Evolutionary conservation across 768 basidiomycete genomes (phyloP).

Genomic region (Boletus barrowsii): DNA sequence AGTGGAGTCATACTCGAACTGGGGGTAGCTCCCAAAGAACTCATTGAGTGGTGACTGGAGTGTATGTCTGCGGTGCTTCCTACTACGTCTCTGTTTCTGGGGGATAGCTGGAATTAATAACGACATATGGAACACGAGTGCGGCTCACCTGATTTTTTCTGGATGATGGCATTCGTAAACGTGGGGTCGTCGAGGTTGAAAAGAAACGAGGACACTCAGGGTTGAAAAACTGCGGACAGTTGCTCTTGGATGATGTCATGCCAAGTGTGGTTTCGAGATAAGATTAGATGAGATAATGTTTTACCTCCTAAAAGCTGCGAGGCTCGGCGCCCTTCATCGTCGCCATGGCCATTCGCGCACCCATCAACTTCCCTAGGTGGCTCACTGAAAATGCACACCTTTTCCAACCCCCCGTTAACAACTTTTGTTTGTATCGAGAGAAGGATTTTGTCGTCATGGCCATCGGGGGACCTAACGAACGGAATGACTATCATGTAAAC

Average conservation of each 20-base stretch:
- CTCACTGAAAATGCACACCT: slow-evolving; percentile 74
- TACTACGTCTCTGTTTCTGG: not conserved
- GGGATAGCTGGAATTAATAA: too few relatives aligned
- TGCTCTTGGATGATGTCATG: too few relatives aligned
- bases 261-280: too few relatives aligned
- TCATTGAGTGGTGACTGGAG: not conserved
- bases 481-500: slow-evolving; percentile 94
- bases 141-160: not conserved
- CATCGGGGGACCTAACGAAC: slow-evolving; percentile 91
- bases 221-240: too few relatives aligned
- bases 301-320: too few relatives aligned
- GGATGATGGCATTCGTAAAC: not conserved
- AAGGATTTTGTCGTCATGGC: slow-evolving; percentile 93
- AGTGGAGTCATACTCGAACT: slow-evolving; percentile 5
- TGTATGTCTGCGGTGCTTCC: not conserved
- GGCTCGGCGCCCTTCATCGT: too few relatives aligned
- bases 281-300: too few relatives aligned
- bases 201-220: not conserved
- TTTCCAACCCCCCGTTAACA: slow-evolving; percentile 90
- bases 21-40: slow-evolving; percentile 1
- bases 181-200: not conserved
- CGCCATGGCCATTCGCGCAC: slow-evolving; percentile 69
- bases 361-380: slow-evolving; percentile 91
- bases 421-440: slow-evolving; percentile 80
- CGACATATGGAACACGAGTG: too few relatives aligned